A percentile compares a stretch with the other conserved stretches of the same genome.
Conservation (phyloP, 495 filamentous ascomycete species). For the Xylaria scruposa region DNA sequence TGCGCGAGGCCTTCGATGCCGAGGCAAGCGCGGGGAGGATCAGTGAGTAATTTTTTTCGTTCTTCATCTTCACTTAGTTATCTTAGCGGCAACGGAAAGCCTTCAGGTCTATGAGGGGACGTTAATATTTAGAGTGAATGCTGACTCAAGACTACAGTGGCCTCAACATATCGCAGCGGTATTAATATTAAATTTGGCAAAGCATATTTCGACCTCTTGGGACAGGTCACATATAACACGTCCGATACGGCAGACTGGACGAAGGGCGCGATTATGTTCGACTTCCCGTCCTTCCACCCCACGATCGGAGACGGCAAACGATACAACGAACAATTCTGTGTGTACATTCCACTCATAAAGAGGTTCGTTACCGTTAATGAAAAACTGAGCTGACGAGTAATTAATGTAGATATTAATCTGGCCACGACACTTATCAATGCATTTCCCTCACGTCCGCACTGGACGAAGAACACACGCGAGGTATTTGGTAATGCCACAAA, state of each 20-base stretch:
- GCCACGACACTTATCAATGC: constrained; percentile 56
- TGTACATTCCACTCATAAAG: constrained; percentile 23
- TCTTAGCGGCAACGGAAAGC: neutral
- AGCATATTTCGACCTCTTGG: constrained; percentile 55
- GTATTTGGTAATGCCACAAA: constrained; percentile 51
- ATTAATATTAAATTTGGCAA: constrained; percentile 62
- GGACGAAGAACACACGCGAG: constrained; percentile 60
- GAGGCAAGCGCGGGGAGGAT: constrained; percentile 46
- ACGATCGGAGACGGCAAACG: constrained; percentile 53
- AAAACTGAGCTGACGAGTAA: constrained; percentile 24
- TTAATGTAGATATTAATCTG: constrained; percentile 45
- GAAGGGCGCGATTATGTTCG: constrained; percentile 60
- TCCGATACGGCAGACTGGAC: constrained; percentile 53
- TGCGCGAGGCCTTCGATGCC: constrained; percentile 53
- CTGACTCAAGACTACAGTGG: constrained; percentile 42
- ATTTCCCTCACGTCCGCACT: constrained; percentile 57
- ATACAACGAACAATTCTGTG: constrained; percentile 59
- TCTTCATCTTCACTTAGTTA: neutral
- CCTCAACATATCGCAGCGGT: constrained; percentile 56
- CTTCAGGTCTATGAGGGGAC: no score
- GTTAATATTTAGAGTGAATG: neutral
- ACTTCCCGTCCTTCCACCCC: constrained; percentile 55
- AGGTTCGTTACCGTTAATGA: neutral
- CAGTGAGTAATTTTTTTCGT: constrained; percentile 29
- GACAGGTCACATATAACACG: constrained; percentile 56